phyloP scores from a whole-genome alignment of 495 filamentous ascomycete species.

The Lasiosphaeria miniovina region DNA sequence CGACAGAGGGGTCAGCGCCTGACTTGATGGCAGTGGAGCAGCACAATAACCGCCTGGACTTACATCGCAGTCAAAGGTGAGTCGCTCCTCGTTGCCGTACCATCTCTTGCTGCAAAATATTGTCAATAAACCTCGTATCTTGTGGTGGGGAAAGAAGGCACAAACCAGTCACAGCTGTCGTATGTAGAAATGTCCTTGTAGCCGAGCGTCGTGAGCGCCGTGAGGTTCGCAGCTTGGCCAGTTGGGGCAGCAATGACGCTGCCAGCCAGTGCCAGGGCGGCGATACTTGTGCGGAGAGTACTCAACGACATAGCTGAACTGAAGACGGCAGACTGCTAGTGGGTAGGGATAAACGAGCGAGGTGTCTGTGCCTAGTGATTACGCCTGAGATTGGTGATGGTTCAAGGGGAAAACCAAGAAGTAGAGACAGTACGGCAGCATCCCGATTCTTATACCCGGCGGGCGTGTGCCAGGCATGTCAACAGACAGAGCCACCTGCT shows the following conservation, averaged over 20 bases:
- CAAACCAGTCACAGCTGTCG: conserved; percentile 15
- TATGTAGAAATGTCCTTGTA: conserved; percentile 11
- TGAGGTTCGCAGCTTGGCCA: conserved; percentile 5
- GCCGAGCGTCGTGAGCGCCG: conserved; percentile 5
- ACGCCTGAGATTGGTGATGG: background rate
- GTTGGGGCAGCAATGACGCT: conserved; percentile 14
- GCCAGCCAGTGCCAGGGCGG: conserved; percentile 15
- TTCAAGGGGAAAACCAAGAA: background rate
- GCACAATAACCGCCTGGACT: background rate
- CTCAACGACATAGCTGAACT: conserved; percentile 15
- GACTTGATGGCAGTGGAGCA: background rate
- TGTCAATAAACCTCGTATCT: background rate
- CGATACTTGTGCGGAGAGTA: conserved; percentile 16
- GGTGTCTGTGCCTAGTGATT: background rate
- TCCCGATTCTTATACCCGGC: background rate
- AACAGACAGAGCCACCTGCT: too few species aligned
- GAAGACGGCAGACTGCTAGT: background rate
- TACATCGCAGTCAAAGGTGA: conserved; percentile 20
- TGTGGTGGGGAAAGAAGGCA: background rate
- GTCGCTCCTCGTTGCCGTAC: conserved; percentile 16
- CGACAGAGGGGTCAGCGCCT: background rate
- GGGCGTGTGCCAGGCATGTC: background rate
- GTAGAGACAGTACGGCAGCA: background rate
- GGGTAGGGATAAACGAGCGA: background rate
- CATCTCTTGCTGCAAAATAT: conserved; percentile 6